Conservation (phyloP, 208 protist genomes). For the Acanthamoeba royreba region DNA sequence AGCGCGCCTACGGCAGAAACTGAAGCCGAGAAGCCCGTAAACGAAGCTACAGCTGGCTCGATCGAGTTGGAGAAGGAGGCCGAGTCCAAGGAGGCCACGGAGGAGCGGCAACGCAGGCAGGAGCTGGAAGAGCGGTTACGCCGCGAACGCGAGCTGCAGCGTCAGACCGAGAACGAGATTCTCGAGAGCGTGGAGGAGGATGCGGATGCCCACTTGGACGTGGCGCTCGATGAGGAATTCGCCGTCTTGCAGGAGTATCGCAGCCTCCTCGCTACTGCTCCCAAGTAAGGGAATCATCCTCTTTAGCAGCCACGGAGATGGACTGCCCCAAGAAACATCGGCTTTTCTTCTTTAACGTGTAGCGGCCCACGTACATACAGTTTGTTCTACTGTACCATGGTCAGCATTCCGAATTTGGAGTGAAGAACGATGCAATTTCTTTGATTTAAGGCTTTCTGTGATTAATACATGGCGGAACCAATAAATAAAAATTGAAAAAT, state of each 20-base stretch:
- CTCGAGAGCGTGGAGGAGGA: slow-evolving; percentile 22
- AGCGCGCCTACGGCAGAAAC: neutral
- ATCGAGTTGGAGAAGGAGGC: neutral
- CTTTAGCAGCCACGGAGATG: too few species aligned
- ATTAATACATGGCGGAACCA: too few species aligned
- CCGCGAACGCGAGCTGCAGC: neutral
- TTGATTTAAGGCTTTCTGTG: too few species aligned
- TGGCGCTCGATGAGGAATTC: neutral
- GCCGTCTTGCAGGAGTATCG: neutral
- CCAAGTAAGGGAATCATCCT: too few species aligned
- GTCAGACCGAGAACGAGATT: neutral
- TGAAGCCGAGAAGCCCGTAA: neutral
- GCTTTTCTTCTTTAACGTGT: too few species aligned
- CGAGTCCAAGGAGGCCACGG: neutral
- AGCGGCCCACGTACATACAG: too few species aligned
- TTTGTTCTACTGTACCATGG: too few species aligned
- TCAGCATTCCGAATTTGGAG: too few species aligned
- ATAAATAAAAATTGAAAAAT: too few species aligned
- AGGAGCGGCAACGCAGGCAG: neutral
- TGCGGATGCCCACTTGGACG: slow-evolving; percentile 3
- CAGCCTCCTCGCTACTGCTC: neutral
- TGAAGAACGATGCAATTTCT: too few species aligned
- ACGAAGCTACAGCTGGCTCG: neutral
- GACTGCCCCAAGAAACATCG: too few species aligned
- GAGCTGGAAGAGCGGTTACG: neutral